Base-by-base conservation (phyloP, 2,329 filamentous ascomycete species). In the Pestalotiopsis sp. region DNA sequence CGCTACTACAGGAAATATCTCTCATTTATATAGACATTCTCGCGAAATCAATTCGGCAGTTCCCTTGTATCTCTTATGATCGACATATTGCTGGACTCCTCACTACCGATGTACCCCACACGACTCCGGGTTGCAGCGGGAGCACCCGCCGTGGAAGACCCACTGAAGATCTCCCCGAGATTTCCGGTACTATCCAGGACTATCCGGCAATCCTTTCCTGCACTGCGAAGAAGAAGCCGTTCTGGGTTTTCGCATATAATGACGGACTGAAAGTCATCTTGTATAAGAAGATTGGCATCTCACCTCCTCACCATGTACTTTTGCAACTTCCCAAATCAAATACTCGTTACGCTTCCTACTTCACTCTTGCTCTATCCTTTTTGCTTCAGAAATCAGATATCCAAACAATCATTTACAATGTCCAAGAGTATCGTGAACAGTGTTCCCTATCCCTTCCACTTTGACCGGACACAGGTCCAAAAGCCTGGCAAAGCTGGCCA, bases 381-480 rank as follows among this genome's bases (percentile, higher is more conserved):
- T 23, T 13, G 13, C 20, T 59, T 25, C n/a, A 12, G 11, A 6
- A 13, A 5, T 27, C n/a, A n/a, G n/a, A n/a, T n/a, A n/a, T n/a
- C n/a, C n/a, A n/a, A n/a, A n/a, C n/a, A n/a, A n/a, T n/a, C n/a
- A 45, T 58, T 45, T 62, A 70, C 11, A 23, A 76, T 76, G 75
- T 72, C 75, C 31, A 74, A 72, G 67, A 74, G 76, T 3, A 77
- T 75, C 36, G 75, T 77, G 61, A 78, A 78, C 71, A 75, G 71
- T 17, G 71, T 73, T 39, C 72, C 75, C 3, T 80, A 79, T 62
- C 78, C 78, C 13, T 80, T 59, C 20, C 12, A 12, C 9, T 59
- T 59, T 36, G 57, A 27, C 0, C n/a, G 31, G 27, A 36, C 6
- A 14, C 57, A 13, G 2, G 12, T 27, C 6, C 57, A 36, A 5